Evolutionary conservation across 331 rosid species (phyloP).

Genomic region (Pyrus hybrid): DNA sequence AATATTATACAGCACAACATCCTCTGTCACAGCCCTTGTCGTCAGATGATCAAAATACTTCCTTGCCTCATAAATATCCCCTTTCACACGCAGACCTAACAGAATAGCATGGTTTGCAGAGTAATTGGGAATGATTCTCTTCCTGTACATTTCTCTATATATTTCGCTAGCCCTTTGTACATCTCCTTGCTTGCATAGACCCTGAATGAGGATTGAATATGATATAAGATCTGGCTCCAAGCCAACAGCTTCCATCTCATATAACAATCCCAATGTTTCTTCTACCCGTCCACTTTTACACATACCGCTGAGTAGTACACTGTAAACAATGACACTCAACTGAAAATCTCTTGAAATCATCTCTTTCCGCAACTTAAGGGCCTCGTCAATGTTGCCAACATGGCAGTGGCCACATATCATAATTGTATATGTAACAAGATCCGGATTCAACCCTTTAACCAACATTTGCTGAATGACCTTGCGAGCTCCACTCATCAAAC

Average conservation of each 20-base stretch:
- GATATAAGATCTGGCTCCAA: conserved; percentile 35
- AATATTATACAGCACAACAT: conserved; percentile 39
- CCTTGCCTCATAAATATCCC: conserved; percentile 35
- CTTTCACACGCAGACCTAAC: conserved; percentile 31
- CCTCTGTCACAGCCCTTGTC: conserved; percentile 6
- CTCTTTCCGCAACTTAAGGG: conserved; percentile 33
- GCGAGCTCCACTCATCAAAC: conserved; percentile 34
- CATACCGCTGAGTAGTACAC: conserved; percentile 36
- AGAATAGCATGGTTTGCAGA: conserved; percentile 27
- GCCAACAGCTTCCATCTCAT: conserved; percentile 36
- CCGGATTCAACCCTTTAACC: conserved; percentile 31
- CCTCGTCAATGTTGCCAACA: conserved; percentile 36
- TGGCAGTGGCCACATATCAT: conserved; percentile 45
- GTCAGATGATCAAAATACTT: conserved; percentile 30
- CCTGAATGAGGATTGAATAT: conserved; percentile 42
- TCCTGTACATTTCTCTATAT: conserved; percentile 36
- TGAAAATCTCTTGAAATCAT: conserved; percentile 36
- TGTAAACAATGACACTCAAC: conserved; percentile 27
- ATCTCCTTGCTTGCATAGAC: conserved; percentile 44
- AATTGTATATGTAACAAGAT: conserved; percentile 34
- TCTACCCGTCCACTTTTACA: conserved; percentile 37
- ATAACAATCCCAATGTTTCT: conserved; percentile 30
- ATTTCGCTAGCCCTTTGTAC: conserved; percentile 32
- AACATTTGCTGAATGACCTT: conserved; percentile 34
- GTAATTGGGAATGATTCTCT: conserved; percentile 29